Conservation (phyloP, 768 basidiomycete species). For the Macrolepiota fuliginosa region DNA sequence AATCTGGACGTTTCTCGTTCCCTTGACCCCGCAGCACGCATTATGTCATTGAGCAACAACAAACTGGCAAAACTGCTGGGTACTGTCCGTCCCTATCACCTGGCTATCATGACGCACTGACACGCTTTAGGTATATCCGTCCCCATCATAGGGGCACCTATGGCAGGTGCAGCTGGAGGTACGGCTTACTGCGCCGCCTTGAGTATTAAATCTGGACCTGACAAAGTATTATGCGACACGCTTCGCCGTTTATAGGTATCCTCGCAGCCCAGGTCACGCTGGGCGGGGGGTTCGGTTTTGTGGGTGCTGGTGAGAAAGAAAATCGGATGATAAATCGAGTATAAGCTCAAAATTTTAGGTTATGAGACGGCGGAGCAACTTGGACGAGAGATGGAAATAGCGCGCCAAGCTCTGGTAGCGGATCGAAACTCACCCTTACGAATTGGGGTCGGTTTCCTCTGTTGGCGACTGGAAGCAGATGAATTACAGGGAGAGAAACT, state of each 20-base stretch:
- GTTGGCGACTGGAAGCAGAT: conserved; percentile 64
- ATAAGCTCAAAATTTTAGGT: conserved; percentile 30
- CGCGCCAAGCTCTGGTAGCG: conserved; percentile 41
- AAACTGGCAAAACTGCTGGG: conserved; percentile 8
- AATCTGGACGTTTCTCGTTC: neutral
- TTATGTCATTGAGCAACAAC: conserved; percentile 7
- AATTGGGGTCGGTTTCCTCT: conserved; percentile 75
- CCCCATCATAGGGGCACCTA: conserved; percentile 65
- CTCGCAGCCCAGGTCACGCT: conserved; percentile 60
- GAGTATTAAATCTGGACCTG: neutral
- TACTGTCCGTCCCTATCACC: neutral
- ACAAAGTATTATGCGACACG: neutral
- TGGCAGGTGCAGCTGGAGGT: conserved; percentile 72
- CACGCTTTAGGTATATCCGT: conserved; percentile 42
- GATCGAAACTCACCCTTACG: conserved; percentile 38
- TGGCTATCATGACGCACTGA: neutral
- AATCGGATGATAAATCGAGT: neutral
- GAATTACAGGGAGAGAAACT: conserved; percentile 36
- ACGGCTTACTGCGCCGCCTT: conserved; percentile 12
- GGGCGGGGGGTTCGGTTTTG: conserved; percentile 76
- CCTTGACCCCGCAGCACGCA: neutral
- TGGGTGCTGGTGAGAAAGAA: conserved; percentile 50
- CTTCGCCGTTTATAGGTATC: conserved; percentile 28
- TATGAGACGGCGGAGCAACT: conserved; percentile 45
- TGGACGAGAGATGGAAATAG: conserved; percentile 48